Evolutionary conservation across 495 filamentous ascomycete species (phyloP), one percentile per base, ranked within the genome.

Genomic region (Evernia prunastri): DNA sequence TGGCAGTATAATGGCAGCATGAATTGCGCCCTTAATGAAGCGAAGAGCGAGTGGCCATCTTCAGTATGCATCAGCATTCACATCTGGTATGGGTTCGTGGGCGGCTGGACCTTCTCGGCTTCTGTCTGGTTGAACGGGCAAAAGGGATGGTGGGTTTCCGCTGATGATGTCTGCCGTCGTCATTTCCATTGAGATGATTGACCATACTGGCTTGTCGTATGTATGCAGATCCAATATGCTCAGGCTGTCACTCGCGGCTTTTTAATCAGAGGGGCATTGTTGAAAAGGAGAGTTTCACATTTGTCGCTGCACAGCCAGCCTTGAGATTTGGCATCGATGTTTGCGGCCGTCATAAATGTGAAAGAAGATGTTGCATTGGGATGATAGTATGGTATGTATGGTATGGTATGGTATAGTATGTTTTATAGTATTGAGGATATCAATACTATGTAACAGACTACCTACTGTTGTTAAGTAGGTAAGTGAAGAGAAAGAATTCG

Each of bases 21-120:
- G 88, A 62, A 91, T 87, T 36, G 88, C 84, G 47, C 88, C 88
- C 73, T 90, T 90, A 77, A 84, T 81, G 75, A 90, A 89, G 53
- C 88, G 83, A 58, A 90, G 81, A 18, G 84, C 88, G 29, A 91
- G 77, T 11, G 88, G 88, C 85, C 86, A 88, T 79, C 85, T 86
- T 53, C 27, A 42, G 8, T 27, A 7, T 20, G 13, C 15, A 42
- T 68, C 47, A 67, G 43, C 10, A 57, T 29, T 13, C 33, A 31
- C 23, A 20, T 37, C 35, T 4, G n/a, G 7, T 35, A n/a, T 27
- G 13, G 4, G 33, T 15, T 25, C 17, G 27, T 23, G 35, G 18
- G 31, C 25, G 31, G 25, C 20, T 20, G 13, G 33, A 71, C 69
- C 69, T 66, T 64, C 69, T 63, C 15, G 69, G 69, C 56, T 71